phyloP scores from a whole-genome alignment of 495 filamentous ascomycete species.

The Aspergillus baeticus region DNA sequence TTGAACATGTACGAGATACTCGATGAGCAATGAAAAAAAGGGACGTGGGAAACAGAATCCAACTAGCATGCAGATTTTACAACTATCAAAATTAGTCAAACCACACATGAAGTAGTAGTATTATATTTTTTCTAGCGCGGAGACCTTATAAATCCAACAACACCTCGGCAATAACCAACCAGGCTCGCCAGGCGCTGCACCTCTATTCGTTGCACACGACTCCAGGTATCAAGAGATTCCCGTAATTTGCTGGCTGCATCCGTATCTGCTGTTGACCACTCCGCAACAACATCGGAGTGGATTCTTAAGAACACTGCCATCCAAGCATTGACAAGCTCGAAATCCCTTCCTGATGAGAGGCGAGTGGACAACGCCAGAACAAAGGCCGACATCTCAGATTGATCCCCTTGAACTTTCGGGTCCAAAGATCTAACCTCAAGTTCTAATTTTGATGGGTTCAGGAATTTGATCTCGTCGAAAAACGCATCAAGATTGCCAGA shows the following conservation, averaged over 20 bases:
- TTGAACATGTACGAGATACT: constrained; percentile 10
- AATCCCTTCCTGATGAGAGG: constrained; percentile 68
- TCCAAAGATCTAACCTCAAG: constrained; percentile 82
- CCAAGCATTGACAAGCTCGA: constrained; percentile 93
- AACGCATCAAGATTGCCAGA: constrained; percentile 52
- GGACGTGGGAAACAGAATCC: too few species aligned
- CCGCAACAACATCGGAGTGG: constrained; percentile 60
- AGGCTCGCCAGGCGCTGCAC: constrained; percentile 67
- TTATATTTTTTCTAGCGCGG: constrained; percentile 29
- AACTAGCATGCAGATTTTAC: neutral
- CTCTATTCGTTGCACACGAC: constrained; percentile 64
- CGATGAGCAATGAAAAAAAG: constrained; percentile 11
- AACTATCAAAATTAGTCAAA: neutral
- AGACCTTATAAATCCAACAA: constrained; percentile 84
- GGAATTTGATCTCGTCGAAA: constrained; percentile 71
- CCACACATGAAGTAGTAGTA: too few species aligned
- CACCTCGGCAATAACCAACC: constrained; percentile 83
- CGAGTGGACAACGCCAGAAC: constrained; percentile 70
- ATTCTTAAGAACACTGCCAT: constrained; percentile 87
- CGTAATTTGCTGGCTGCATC: constrained; percentile 40
- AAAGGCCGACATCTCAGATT: constrained; percentile 64
- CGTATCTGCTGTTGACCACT: constrained; percentile 44
- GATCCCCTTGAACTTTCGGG: constrained; percentile 36
- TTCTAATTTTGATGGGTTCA: constrained; percentile 80
- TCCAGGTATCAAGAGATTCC: constrained; percentile 61